Conservation (phyloP, 768 basidiomycete genomes). For the Kwoniella pini region DNA sequence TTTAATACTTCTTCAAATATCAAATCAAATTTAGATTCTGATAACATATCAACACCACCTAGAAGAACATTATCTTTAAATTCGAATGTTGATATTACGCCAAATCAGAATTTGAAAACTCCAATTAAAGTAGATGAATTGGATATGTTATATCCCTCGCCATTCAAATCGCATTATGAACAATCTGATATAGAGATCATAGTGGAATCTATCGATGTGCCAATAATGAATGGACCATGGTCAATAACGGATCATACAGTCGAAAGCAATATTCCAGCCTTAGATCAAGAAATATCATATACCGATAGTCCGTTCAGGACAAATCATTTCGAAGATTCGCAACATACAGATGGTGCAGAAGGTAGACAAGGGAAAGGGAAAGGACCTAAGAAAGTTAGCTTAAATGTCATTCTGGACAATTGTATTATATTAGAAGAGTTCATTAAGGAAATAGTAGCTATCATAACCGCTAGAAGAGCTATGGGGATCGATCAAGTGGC, state of each 20-base stretch:
- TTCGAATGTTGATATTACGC: background rate
- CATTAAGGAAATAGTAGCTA: conserved; percentile 69
- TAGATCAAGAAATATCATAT: conserved; percentile 32
- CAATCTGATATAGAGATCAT: conserved; percentile 64
- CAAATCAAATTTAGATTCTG: background rate
- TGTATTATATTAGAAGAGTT: conserved; percentile 92
- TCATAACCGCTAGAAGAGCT: conserved; percentile 38
- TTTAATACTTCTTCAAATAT: background rate
- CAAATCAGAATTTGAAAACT: conserved; percentile 4
- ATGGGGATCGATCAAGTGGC: conserved; percentile 46
- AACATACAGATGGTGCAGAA: background rate
- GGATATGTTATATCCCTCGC: conserved; percentile 53
- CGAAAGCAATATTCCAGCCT: background rate
- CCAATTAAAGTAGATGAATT: conserved; percentile 3
- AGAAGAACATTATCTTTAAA: background rate
- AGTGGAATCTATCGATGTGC: conserved; percentile 65
- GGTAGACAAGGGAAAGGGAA: conserved; percentile 21
- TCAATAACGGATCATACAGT: conserved; percentile 56
- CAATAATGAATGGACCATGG: conserved; percentile 66
- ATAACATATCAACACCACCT: background rate
- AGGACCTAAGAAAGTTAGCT: conserved; percentile 61
- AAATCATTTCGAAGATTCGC: background rate
- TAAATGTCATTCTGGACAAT: conserved; percentile 86
- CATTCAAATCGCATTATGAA: conserved; percentile 82
- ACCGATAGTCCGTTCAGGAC: conserved; percentile 25